Evolutionary conservation across 352 stramenopile genomes (phyloP), one percentile per base, ranked within the genome.

Genomic region (Plasmopara viticola): DNA sequence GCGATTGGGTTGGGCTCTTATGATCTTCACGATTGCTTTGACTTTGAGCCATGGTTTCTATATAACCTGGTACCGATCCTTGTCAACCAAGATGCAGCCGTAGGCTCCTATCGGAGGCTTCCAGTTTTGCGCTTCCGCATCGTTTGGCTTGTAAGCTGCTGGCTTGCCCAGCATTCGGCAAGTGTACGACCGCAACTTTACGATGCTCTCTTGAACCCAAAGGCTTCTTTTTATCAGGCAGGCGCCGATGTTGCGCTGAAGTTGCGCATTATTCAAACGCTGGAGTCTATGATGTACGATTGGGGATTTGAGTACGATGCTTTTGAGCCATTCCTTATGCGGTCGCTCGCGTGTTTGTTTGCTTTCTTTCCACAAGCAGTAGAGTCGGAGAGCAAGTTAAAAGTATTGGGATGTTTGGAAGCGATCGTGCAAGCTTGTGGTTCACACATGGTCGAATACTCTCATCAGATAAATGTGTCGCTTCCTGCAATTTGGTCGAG

Each of bases 1-100:
- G 82, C 82, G 25, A 79, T 90, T 41, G 84, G 84, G 2, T 57
- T 93, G 9, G 78, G 82, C 14, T 92, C 80, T 57, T 95, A 93
- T 58, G 83, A 93, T 49, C 75, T 95, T 6, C 83, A 95, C 59
- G 78, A 91, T 38, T 80, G 74, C 42, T 92, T 95, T 40, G 82
- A 93, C 15, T 95, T 95, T 60, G 82, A 93, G 59, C 84, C 78
- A 7, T 93, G 82, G 80, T 95, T 93, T 50, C 62, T 87, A 0
- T 48, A 60, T 33, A 78, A 84, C 35, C 67, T 95, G 10, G 82
- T 88, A 43, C 81, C 84, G 30, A 73, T 92, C 17, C 57, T 95
- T 6, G 54, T 80, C 5, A 63, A 63, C 18, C 47, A 49, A 28
- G 44, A 68, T 5, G 14, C 52, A 14, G 35, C 44, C 7, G 54